A percentile compares a stretch with the other conserved stretches of the same genome.
Conservation (phyloP, 306 rosid species). For the Medicago truncatula region MtrunA17r5.0-ANR NC_053045.1:36795001-36795500, state of each 20-base stretch:
- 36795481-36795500: slow-evolving; percentile 6
- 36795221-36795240: slow-evolving; percentile 31
- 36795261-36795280: slow-evolving; percentile 96
- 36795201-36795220: slow-evolving; percentile 31
- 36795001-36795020: neutral
- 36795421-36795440: slow-evolving; percentile 43
- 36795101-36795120: slow-evolving; percentile 17
- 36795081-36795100: slow-evolving; percentile 10
- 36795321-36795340: slow-evolving; percentile 96
- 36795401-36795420: slow-evolving; percentile 99
- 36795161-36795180: slow-evolving; percentile 40
- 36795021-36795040: slow-evolving; percentile 11
- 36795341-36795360: slow-evolving; percentile 91
- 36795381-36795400: slow-evolving; percentile 96
- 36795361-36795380: slow-evolving; percentile 98
- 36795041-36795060: slow-evolving; percentile 20
- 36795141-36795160: slow-evolving; percentile 27
- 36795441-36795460: neutral
- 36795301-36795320: slow-evolving; percentile 99
- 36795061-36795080: slow-evolving; percentile 33
- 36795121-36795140: slow-evolving; percentile 33
- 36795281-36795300: slow-evolving; percentile 93
- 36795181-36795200: slow-evolving; percentile 44
- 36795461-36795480: slow-evolving; percentile 13
- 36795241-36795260: slow-evolving; percentile 47